A percentile compares a stretch with the other conserved stretches of the same genome.
phyloP scores from a whole-genome alignment of 176 grass and related monocot genomes.

The Aegilops longissima region DNA sequence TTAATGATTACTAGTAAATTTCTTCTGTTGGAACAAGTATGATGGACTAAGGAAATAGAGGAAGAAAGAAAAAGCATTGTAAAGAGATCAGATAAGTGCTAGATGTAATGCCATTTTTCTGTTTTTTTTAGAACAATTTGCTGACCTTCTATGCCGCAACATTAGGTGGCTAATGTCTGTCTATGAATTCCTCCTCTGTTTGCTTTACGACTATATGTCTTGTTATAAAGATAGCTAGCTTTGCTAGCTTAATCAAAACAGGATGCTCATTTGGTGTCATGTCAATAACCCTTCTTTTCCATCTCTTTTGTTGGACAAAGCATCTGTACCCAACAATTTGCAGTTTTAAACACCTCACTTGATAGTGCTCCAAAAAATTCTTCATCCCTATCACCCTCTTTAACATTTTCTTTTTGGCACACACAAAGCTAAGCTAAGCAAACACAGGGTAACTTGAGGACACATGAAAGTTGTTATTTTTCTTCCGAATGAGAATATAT shows the following conservation, averaged over 20 bases:
- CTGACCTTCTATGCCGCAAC: not conserved
- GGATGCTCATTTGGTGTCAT: conserved; percentile 48
- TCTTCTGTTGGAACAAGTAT: not conserved
- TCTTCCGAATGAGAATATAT: conserved; percentile 7
- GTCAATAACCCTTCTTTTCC: conserved; percentile 36
- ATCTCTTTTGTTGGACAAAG: conserved; percentile 35
- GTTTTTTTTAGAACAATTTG: not conserved
- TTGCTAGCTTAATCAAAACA: conserved; percentile 54
- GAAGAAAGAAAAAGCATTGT: not conserved
- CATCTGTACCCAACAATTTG: conserved; percentile 49
- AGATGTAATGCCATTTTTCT: not conserved
- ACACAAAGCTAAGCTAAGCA: not conserved
- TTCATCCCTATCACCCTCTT: not conserved
- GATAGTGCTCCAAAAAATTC: conserved; percentile 33
- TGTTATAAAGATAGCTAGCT: conserved; percentile 55
- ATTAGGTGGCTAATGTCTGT: conserved; percentile 35
- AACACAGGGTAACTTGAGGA: not conserved
- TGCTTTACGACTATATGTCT: conserved; percentile 47
- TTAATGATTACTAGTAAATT: not conserved
- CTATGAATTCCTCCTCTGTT: conserved; percentile 37
- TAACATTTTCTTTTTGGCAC: not conserved
- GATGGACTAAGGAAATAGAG: not conserved
- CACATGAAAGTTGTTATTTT: not conserved
- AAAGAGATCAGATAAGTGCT: not conserved
- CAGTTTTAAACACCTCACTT: conserved; percentile 35